Percentiles rank a stretch among this genome's conserved stretches.
Conservation (phyloP, 2,329 filamentous ascomycete species). For the Penicillium sp. region DNA sequence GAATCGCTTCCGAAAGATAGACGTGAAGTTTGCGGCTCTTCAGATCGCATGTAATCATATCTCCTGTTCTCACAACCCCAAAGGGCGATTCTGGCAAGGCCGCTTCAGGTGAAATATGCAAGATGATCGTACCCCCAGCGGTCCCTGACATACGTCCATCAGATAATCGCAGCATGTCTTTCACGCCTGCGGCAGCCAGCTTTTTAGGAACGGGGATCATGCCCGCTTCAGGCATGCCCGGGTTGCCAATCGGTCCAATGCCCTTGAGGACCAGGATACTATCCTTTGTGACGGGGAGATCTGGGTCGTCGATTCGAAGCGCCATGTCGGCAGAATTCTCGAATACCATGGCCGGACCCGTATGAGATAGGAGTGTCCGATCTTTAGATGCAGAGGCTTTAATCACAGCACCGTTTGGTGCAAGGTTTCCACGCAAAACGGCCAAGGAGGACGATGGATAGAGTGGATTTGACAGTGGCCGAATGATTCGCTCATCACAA, state of each 20-base stretch:
- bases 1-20: slow-evolving; percentile 38
- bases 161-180: slow-evolving; percentile 49
- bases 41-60: slow-evolving; percentile 44
- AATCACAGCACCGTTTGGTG: slow-evolving; percentile 45
- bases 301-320: slow-evolving; percentile 41
- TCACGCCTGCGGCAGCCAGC: slow-evolving; percentile 42
- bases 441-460: slow-evolving; percentile 43
- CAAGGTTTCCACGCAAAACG: slow-evolving; percentile 44
- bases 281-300: slow-evolving; percentile 40
- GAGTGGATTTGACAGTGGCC: slow-evolving; percentile 42
- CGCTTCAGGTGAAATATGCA: slow-evolving; percentile 51
- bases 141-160: slow-evolving; percentile 54
- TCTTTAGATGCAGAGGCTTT: slow-evolving; percentile 49
- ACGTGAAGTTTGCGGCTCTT: slow-evolving; percentile 39
- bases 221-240: slow-evolving; percentile 50
- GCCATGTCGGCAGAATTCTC: slow-evolving; percentile 45
- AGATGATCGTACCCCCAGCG: slow-evolving; percentile 49
- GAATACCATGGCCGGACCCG: slow-evolving; percentile 45
- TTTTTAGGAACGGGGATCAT: slow-evolving; percentile 49
- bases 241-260: slow-evolving; percentile 48
- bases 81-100: slow-evolving; percentile 44
- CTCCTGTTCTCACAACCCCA: slow-evolving; percentile 45
- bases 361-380: slow-evolving; percentile 39
- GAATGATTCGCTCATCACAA: slow-evolving; percentile 40
- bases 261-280: slow-evolving; percentile 46